A percentile compares a stretch with the other conserved stretches of the same genome.
phyloP scores from a whole-genome alignment of 345 rosid species.

The Linum usitatissimum region DNA sequence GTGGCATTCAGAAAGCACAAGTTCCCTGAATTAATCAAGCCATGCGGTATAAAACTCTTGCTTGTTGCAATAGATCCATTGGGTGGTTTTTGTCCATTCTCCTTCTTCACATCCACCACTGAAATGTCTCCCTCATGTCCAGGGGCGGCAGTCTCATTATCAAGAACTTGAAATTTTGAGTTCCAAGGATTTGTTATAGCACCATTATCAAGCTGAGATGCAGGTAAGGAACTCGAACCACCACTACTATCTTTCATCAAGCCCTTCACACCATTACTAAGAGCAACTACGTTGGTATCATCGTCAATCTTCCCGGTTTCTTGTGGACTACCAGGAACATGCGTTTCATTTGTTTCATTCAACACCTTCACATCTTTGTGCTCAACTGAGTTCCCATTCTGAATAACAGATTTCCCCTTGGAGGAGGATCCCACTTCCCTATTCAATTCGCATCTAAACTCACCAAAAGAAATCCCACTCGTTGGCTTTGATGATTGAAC shows the following conservation, averaged over 20 bases:
- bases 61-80: constrained; percentile 26
- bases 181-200: constrained; percentile 25
- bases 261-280: constrained; percentile 38
- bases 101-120: constrained; percentile 17
- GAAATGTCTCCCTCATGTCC: constrained; percentile 19
- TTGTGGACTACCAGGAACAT: constrained; percentile 14
- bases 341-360: constrained; percentile 15
- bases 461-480: constrained; percentile 30
- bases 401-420: constrained; percentile 26
- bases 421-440: constrained; percentile 17
- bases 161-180: constrained; percentile 44
- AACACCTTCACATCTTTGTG: constrained; percentile 17
- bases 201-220: constrained; percentile 33
- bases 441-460: constrained; percentile 26
- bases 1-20: constrained; percentile 88
- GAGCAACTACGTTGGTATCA: constrained; percentile 15
- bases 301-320: constrained; percentile 38
- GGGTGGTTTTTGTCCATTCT: constrained; percentile 21
- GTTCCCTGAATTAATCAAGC: constrained; percentile 78
- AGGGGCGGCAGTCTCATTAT: constrained; percentile 16
- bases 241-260: constrained; percentile 19
- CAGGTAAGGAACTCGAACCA: constrained; percentile 21
- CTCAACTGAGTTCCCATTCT: constrained; percentile 21
- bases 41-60: constrained; percentile 53
- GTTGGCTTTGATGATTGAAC: constrained; percentile 41